Base-by-base conservation (phyloP, 768 basidiomycete genomes). In the Lentinus brumalis region DNA sequence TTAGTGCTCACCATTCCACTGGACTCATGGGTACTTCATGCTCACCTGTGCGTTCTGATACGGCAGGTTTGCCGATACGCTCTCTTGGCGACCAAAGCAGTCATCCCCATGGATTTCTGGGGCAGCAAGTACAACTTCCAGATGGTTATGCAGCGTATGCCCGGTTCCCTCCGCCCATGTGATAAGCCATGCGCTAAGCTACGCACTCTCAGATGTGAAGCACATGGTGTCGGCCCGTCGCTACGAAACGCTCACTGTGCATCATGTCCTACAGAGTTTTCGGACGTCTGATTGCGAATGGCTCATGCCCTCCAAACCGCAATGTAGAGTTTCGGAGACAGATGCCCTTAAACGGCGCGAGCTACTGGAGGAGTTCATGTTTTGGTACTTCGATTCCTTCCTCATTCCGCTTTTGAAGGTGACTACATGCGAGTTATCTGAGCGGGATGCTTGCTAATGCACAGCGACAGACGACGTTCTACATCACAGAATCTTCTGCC, bases 311-410 rank as follows among this genome's bases (percentile, higher is more conserved):
- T 73, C 77, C 0, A 76, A 79, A 18, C 69, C 72, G 38, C 81
- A 88, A 61, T 66, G 70, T 2, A 78, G 87, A 51, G 81, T 86
- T 0, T 76, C 84, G 7, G 82, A 84, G 3, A 83, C 85, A 0
- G 95, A 98, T 67, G 75, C 85, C 2, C 66, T 84, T 35, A 97
- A 94, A 71, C 82, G 93, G 16, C 79, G 84, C n/a, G 87, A 94
- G 69, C 73, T 98, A 14, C 68, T 95, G 0, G 86, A 92, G 70
- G 93, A 98, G 53, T 93, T 96, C 68, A 58, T 98, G n/a, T 91
- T 86, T 70, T 99, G 97, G 97, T 88, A 94, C 65, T 92, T 97
- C 59, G 91, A 95, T 68, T 88, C 86, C 0, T 94, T 96, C 71
- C 73, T 98, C 7, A 72, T 91, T 4, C 84, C 90, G 0, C 76